Evolutionary conservation across 2,329 filamentous ascomycete genomes (phyloP).

Genomic region (Curvularia spicifera): DNA sequence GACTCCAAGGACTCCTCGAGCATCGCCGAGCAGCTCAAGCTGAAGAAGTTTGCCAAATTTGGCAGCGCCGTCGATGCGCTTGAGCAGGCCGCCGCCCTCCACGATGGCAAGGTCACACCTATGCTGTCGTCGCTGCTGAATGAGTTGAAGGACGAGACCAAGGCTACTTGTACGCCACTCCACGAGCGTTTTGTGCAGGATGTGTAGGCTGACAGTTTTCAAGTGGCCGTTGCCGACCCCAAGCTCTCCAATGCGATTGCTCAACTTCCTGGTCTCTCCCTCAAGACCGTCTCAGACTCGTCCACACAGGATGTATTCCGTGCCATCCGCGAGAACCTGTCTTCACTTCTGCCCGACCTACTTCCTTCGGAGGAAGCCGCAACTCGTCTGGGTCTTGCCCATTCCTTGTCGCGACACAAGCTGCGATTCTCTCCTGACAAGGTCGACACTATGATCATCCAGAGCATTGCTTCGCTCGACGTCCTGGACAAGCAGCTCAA

Average conservation of each 20-base stretch:
- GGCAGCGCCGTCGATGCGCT: slow-evolving; percentile 89
- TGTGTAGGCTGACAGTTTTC: slow-evolving; percentile 23
- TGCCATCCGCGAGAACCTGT: slow-evolving; percentile 88
- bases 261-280: slow-evolving; percentile 85
- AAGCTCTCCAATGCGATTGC: slow-evolving; percentile 91
- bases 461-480: slow-evolving; percentile 86
- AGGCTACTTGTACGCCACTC: slow-evolving; percentile 67
- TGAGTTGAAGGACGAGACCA: slow-evolving; percentile 95
- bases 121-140: slow-evolving; percentile 83
- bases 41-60: slow-evolving; percentile 97
- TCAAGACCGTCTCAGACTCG: slow-evolving; percentile 82
- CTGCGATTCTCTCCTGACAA: slow-evolving; percentile 98
- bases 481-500: slow-evolving; percentile 99
- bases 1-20: slow-evolving; percentile 79
- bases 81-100: slow-evolving; percentile 77
- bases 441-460: slow-evolving; percentile 99
- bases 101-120: slow-evolving; percentile 93
- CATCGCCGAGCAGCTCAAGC: slow-evolving; percentile 86
- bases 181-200: background rate
- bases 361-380: slow-evolving; percentile 85
- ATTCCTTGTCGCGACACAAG: slow-evolving; percentile 92
- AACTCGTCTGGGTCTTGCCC: slow-evolving; percentile 94
- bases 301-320: slow-evolving; percentile 88
- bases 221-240: slow-evolving; percentile 85
- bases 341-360: slow-evolving; percentile 88